phyloP scores from a whole-genome alignment of 768 basidiomycete genomes.

The Crepidotus variabilis region DNA sequence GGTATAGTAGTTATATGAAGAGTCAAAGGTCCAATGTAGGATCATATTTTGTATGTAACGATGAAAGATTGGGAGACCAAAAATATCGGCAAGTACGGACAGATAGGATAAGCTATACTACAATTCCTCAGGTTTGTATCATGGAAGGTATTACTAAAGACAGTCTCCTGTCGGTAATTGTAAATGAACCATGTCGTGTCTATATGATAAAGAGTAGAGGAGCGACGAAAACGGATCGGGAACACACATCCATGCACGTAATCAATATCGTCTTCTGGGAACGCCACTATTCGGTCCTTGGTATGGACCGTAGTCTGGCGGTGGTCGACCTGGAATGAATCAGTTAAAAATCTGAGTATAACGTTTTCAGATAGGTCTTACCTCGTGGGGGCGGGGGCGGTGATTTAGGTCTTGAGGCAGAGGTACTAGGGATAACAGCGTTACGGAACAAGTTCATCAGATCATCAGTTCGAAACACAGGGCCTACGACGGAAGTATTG shows the following conservation, averaged over 20 bases:
- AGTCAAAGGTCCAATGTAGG: background rate
- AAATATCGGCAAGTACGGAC: too few species aligned
- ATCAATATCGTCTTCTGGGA: constrained; percentile 20
- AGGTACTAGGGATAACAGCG: constrained; percentile 71
- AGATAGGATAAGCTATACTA: too few species aligned
- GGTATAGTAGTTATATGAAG: constrained; percentile 15
- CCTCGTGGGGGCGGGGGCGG: constrained; percentile 49
- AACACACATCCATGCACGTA: too few species aligned
- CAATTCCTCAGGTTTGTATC: too few species aligned
- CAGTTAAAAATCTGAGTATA: background rate
- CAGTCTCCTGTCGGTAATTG: background rate
- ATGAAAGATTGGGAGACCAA: too few species aligned
- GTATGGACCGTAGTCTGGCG: constrained; percentile 85
- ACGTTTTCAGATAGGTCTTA: constrained; percentile 1
- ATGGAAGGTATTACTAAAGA: background rate
- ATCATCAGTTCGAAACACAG: constrained; percentile 87
- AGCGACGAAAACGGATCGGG: background rate
- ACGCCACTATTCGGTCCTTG: constrained; percentile 54
- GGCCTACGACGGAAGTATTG: constrained; percentile 47
- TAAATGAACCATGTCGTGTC: too few species aligned
- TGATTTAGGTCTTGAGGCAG: constrained; percentile 41
- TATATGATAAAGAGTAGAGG: background rate
- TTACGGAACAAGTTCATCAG: constrained; percentile 81
- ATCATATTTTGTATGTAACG: too few species aligned
- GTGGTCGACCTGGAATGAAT: constrained; percentile 52